Percentiles rank a stretch among this genome's conserved stretches.
phyloP scores from a whole-genome alignment of 1,284 basidiomycete species.

The Coniferiporia sulphurascens region DNA sequence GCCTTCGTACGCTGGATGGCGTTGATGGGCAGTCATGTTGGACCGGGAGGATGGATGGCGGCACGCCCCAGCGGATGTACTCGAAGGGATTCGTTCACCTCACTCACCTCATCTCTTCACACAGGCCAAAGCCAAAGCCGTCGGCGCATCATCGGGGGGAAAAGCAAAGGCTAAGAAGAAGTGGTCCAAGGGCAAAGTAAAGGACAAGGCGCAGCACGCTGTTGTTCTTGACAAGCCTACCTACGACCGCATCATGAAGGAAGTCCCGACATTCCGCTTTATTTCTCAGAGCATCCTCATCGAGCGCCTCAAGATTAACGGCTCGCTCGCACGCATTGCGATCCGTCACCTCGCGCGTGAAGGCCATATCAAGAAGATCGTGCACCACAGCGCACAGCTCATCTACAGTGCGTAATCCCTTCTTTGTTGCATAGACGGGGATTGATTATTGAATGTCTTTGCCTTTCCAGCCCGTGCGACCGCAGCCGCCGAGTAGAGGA shows the following conservation, averaged over 20 bases:
- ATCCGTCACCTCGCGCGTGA: constrained; percentile 95
- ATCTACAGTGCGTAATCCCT: constrained; percentile 75
- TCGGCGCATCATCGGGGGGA: constrained; percentile 61
- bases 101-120: neutral
- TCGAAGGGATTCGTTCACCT: neutral
- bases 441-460: neutral
- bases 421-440: neutral
- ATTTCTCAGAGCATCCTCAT: constrained; percentile 98
- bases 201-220: constrained; percentile 97
- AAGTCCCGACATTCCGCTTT: constrained; percentile 99
- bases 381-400: constrained; percentile 93
- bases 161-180: constrained; percentile 98
- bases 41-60: constrained; percentile 6
- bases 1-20: neutral
- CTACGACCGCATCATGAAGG: constrained; percentile 97
- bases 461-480: neutral
- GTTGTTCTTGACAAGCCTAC: constrained; percentile 89
- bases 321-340: constrained; percentile 89
- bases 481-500: neutral
- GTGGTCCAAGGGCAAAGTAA: constrained; percentile 99
- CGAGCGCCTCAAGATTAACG: constrained; percentile 96
- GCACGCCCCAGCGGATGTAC: neutral
- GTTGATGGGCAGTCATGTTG: neutral
- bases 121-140: constrained; percentile 78
- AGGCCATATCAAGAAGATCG: constrained; percentile 93